phyloP scores from a whole-genome alignment of 371 early-diverging fungal species.

The Apophysomyces variabilis region DNA sequence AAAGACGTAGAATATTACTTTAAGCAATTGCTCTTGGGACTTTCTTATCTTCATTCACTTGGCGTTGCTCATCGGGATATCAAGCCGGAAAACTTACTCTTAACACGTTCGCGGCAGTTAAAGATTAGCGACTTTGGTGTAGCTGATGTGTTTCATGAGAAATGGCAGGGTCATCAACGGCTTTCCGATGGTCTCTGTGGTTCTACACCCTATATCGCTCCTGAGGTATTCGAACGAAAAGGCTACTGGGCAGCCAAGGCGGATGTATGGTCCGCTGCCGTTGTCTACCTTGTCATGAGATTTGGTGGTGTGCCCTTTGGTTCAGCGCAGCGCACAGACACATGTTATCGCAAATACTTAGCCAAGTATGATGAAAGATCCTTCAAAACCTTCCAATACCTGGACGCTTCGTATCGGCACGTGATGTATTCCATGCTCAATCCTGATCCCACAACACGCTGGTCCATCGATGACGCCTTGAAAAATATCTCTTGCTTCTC shows the following conservation, averaged over 20 bases:
- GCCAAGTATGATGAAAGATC: conserved; percentile 28
- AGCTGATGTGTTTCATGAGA: conserved; percentile 85
- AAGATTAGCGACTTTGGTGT: conserved; percentile 95
- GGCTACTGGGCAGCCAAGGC: conserved; percentile 77
- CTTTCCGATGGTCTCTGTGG: conserved; percentile 81
- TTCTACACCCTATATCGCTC: conserved; percentile 88
- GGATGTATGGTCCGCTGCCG: conserved; percentile 85
- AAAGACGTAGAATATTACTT: conserved; percentile 51
- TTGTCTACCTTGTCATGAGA: conserved; percentile 80
- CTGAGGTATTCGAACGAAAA: conserved; percentile 61
- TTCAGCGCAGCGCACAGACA: conserved; percentile 58
- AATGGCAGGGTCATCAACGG: conserved; percentile 71
- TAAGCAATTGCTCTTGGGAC: conserved; percentile 88
- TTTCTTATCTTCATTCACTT: conserved; percentile 64
- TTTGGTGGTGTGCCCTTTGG: conserved; percentile 70
- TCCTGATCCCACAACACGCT: conserved; percentile 46
- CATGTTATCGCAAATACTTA: conserved; percentile 63
- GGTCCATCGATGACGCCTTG: conserved; percentile 34
- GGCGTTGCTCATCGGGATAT: conserved; percentile 69
- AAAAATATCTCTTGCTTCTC: not conserved
- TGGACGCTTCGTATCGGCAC: not conserved
- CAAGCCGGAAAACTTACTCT: conserved; percentile 65
- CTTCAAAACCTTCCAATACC: not conserved
- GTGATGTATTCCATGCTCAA: conserved; percentile 52
- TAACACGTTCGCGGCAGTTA: conserved; percentile 38